A percentile compares a stretch with the other conserved stretches of the same genome.
These are phyloP conservation scores for Mucor indicus DNA, from an alignment of 371 early-diverging fungal genomes.

Conservation along the genomic window DNA sequence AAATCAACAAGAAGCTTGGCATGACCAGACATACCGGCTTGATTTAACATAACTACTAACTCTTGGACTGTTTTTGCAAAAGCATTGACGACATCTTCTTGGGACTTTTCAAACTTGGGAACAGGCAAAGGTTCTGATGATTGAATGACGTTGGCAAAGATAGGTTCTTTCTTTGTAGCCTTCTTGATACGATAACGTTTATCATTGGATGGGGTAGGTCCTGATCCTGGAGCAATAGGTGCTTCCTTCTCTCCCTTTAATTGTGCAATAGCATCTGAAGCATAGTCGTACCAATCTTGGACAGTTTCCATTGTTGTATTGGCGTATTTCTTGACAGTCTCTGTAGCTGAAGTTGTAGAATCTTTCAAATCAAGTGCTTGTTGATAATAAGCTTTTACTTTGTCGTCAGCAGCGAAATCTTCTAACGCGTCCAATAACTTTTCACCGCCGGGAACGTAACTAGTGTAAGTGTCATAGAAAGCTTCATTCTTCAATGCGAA, in stretches of 20 bases:
- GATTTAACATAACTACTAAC: conserved; percentile 34
- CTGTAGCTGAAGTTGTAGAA: conserved; percentile 13
- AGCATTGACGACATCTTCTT: conserved; percentile 21
- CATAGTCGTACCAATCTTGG: conserved; percentile 38
- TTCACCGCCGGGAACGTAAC: conserved; percentile 47
- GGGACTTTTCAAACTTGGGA: conserved; percentile 15
- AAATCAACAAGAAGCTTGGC: conserved; percentile 38
- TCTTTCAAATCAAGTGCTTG: conserved; percentile 22
- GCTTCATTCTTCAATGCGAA: conserved; percentile 42
- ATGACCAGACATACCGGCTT: conserved; percentile 41
- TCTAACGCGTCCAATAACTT: conserved; percentile 36
- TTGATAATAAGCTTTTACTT: conserved; percentile 22
- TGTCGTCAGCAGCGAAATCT: conserved; percentile 27
- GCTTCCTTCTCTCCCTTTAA: conserved; percentile 29
- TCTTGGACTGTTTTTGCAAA: conserved; percentile 31
- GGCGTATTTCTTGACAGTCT: conserved; percentile 16
- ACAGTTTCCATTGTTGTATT: conserved; percentile 25
- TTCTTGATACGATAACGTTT: conserved; percentile 8
- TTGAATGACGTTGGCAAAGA: conserved; percentile 35
- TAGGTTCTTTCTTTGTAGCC: conserved; percentile 4
- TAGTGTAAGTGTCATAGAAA: conserved; percentile 42
- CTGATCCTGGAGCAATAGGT: conserved; percentile 17
- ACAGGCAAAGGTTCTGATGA: conserved; percentile 21
- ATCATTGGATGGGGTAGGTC: conserved; percentile 19
- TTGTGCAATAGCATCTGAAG: conserved; percentile 31